These are phyloP conservation scores for Fusarium tanahbumbuense DNA, from an alignment of 2,329 filamentous ascomycete genomes.

Conservation along the genomic window DNA sequence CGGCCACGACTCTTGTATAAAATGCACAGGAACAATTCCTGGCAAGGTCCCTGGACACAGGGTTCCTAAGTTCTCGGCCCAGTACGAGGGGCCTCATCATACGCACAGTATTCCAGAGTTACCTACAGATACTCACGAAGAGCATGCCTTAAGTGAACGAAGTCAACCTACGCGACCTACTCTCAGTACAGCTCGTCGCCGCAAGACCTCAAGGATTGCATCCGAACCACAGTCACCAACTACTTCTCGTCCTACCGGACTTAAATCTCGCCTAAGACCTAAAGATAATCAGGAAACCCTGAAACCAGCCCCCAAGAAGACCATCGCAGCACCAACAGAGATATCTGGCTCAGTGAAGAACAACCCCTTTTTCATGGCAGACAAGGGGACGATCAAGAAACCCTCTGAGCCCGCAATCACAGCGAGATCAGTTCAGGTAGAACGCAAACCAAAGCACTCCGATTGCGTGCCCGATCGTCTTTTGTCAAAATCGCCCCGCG, in stretches of 20 bases:
- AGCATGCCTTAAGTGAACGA: constrained; percentile 2
- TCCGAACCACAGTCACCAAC: constrained; percentile 25
- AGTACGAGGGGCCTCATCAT: constrained; percentile 13
- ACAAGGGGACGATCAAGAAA: constrained; percentile 40
- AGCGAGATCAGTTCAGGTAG: constrained; percentile 32
- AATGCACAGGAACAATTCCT: constrained; percentile 56
- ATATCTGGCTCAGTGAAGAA: constrained; percentile 40
- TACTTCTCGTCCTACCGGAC: constrained; percentile 10
- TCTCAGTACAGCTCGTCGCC: constrained; percentile 6
- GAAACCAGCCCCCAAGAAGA: constrained; percentile 21
- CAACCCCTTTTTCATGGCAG: constrained; percentile 51
- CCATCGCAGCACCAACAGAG: constrained; percentile 18
- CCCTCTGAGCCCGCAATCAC: constrained; percentile 40
- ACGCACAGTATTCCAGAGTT: constrained; percentile 4
- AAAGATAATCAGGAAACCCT: constrained; percentile 7
- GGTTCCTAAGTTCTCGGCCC: not conserved
- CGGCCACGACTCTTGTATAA: constrained; percentile 62
- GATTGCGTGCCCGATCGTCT: constrained; percentile 47
- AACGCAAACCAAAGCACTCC: constrained; percentile 41
- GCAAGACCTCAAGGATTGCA: constrained; percentile 20
- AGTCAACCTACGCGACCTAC: constrained; percentile 4
- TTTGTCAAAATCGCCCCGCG: constrained; percentile 18
- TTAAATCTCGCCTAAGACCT: constrained; percentile 11
- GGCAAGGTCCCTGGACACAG: constrained; percentile 15
- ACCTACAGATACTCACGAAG: not conserved